These are phyloP conservation scores for Sideroxylon spinosum DNA, from an alignment of 179 eudicot species.

Conservation along the genomic window DNA sequence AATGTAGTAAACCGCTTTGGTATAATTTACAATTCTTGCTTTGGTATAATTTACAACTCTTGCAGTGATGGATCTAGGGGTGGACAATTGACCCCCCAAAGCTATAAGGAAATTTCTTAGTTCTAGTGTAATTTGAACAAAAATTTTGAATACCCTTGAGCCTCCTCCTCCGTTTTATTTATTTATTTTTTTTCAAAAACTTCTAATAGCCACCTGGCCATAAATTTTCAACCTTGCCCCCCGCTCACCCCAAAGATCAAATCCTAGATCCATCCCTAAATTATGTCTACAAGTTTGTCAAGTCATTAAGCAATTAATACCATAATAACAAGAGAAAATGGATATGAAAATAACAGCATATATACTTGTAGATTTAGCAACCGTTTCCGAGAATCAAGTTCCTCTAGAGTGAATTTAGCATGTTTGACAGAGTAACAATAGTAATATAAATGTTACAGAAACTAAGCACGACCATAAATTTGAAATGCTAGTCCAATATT, in stretches of 20 bases:
- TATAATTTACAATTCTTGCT: neutral
- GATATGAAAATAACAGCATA: neutral
- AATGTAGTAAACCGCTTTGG: neutral
- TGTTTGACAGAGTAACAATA: conserved; percentile 23
- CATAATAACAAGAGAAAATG: neutral
- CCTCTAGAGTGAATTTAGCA: conserved; percentile 63
- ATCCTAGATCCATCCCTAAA: neutral
- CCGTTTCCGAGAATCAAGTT: conserved; percentile 52
- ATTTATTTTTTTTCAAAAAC: too few species aligned
- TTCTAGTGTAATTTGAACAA: too few species aligned
- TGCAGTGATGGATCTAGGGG: too few species aligned
- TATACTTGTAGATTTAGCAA: conserved; percentile 38
- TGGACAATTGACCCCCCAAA: too few species aligned
- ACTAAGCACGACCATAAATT: neutral
- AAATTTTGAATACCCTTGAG: too few species aligned
- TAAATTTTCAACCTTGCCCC: too few species aligned
- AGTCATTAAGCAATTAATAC: neutral
- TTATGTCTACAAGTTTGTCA: neutral
- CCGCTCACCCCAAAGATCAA: too few species aligned
- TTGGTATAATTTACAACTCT: neutral
- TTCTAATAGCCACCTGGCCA: too few species aligned
- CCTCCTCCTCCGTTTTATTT: too few species aligned
- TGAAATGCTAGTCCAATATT: neutral
- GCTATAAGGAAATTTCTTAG: too few species aligned
- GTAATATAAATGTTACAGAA: neutral